These are phyloP conservation scores for Hypoxylon sp. DNA, from an alignment of 2,329 filamentous ascomycete species.

Conservation along the genomic window DNA sequence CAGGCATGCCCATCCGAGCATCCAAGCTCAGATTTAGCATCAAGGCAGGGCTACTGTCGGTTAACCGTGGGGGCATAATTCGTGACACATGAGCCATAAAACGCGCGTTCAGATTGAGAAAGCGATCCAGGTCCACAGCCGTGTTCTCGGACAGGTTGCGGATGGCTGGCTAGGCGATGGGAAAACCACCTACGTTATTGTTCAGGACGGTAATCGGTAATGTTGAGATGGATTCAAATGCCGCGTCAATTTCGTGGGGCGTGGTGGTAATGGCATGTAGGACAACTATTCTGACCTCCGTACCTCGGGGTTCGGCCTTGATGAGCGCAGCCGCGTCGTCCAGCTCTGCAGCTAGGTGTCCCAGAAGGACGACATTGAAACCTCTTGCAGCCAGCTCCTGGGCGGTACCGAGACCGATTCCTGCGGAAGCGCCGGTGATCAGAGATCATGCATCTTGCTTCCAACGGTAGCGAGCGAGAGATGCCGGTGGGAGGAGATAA, in stretches of 20 bases:
- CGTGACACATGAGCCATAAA: conserved; percentile 57
- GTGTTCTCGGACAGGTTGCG: conserved; percentile 50
- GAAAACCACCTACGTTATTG: conserved; percentile 55
- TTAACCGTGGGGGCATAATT: conserved; percentile 50
- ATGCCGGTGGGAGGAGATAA: conserved; percentile 45
- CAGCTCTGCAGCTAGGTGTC: conserved; percentile 53
- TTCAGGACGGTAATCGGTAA: conserved; percentile 54
- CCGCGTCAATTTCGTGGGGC: conserved; percentile 48
- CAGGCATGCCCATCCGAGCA: conserved; percentile 50
- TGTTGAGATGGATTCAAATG: conserved; percentile 44
- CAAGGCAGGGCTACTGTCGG: conserved; percentile 48
- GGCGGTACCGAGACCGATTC: conserved; percentile 55
- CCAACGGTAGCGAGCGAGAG: conserved; percentile 42
- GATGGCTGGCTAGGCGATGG: conserved; percentile 50
- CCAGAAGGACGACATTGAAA: conserved; percentile 56
- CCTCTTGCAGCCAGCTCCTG: conserved; percentile 53
- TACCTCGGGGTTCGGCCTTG: conserved; percentile 42
- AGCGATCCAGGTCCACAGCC: conserved; percentile 51
- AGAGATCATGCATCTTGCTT: conserved; percentile 47
- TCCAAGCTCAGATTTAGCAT: conserved; percentile 53
- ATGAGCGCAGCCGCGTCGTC: conserved; percentile 48
- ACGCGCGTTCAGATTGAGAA: conserved; percentile 54
- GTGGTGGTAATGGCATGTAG: conserved; percentile 52
- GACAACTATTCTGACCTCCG: conserved; percentile 52
- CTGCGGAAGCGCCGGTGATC: conserved; percentile 56